Conservation (phyloP, 805 yeast species). For the Scheffersomyces coipomensis region DNA sequence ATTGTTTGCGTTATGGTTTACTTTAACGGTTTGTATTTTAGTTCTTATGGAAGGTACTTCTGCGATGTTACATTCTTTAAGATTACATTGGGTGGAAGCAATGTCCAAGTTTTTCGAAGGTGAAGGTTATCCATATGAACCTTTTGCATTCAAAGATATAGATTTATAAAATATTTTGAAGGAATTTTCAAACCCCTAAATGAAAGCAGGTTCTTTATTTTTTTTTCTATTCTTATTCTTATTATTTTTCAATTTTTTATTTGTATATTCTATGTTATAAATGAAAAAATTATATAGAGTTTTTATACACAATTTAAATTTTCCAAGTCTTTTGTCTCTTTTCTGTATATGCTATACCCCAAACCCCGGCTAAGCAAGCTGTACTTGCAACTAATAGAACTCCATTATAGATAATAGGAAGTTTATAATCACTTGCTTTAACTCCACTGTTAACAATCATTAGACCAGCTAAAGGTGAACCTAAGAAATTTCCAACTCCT, state of each 20-base stretch:
- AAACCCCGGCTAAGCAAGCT: conserved; percentile 10
- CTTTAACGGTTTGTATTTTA: conserved; percentile 63
- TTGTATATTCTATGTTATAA: too few species aligned
- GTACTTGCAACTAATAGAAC: conserved; percentile 14
- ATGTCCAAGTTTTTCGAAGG: conserved; percentile 81
- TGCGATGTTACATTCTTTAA: conserved; percentile 77
- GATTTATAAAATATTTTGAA: too few species aligned
- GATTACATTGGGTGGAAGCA: conserved; percentile 81
- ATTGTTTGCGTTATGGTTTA: conserved; percentile 74
- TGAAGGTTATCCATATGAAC: conserved; percentile 68
- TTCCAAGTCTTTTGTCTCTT: conserved; percentile 8
- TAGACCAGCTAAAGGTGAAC: conserved; percentile 34
- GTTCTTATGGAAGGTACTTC: conserved; percentile 83
- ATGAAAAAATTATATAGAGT: too few species aligned
- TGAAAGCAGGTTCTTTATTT: too few species aligned
- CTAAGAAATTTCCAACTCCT: conserved; percentile 31
- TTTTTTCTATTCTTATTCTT: too few species aligned
- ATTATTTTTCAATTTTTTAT: too few species aligned
- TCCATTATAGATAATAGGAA: conserved; percentile 28
- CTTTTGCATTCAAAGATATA: conserved; percentile 48
- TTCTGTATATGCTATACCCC: conserved; percentile 9
- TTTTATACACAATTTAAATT: conserved; percentile 6
- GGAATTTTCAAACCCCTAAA: too few species aligned
- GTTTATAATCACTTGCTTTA: conserved; percentile 16
- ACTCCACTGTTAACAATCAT: conserved; percentile 15